These are phyloP conservation scores for Nitzschia sp. DNA, from an alignment of 108 stramenopile species.

Conservation along the genomic window DNA sequence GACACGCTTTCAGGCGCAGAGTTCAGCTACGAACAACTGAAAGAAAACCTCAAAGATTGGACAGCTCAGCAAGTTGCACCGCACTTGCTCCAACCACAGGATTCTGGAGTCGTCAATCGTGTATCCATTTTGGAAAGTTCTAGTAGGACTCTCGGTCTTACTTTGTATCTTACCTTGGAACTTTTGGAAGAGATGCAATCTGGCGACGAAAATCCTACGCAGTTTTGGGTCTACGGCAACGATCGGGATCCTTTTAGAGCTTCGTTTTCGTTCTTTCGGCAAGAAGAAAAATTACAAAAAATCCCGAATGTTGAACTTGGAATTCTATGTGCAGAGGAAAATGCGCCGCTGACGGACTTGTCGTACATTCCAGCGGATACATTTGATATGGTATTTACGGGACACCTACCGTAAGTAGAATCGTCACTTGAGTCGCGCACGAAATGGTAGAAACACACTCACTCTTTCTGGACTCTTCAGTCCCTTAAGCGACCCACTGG, in stretches of 20 bases:
- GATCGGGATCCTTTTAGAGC: neutral
- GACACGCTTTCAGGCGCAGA: neutral
- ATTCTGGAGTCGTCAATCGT: neutral
- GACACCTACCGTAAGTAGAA: conserved; percentile 39
- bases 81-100: neutral
- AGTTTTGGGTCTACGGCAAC: neutral
- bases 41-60: neutral
- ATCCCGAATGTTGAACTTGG: conserved; percentile 8
- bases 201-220: neutral
- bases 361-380: conserved; percentile 31
- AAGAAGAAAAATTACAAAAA: neutral
- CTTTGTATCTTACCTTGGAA: conserved; percentile 2
- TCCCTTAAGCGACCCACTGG: conserved; percentile 23
- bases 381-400: conserved; percentile 55
- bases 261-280: neutral
- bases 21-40: neutral
- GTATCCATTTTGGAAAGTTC: conserved; percentile 6
- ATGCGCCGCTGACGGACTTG: conserved; percentile 17
- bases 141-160: neutral
- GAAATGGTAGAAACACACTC: no score
- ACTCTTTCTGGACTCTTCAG: no score
- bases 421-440: no score
- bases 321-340: neutral
- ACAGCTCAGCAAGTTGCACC: neutral
- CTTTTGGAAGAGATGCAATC: neutral